Conservation (phyloP, 805 yeast genomes). For the Barnettozyma sp. region DNA sequence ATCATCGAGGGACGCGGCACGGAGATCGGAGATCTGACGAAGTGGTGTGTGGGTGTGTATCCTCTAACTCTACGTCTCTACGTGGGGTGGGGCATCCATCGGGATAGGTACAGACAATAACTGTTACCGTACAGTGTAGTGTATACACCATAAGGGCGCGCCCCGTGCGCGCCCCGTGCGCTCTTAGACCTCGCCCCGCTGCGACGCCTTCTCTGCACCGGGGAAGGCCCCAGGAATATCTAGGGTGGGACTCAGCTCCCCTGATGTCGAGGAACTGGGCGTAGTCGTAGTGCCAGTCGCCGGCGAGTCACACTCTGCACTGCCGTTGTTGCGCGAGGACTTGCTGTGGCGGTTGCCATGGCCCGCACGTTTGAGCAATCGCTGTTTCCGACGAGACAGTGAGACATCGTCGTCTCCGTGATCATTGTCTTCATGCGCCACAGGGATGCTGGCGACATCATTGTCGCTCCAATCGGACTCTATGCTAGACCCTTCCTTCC, state of each 20-base stretch:
- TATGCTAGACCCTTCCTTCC: constrained; percentile 11
- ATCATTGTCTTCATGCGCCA: constrained; percentile 22
- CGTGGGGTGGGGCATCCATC: too few species aligned
- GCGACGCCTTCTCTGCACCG: neutral
- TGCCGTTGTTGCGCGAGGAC: too few species aligned
- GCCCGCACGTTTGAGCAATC: constrained; percentile 12
- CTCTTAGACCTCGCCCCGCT: neutral
- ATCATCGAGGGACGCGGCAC: too few species aligned
- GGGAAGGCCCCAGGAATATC: constrained; percentile 9
- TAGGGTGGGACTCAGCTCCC: constrained; percentile 4
- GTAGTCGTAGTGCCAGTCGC: constrained; percentile 1
- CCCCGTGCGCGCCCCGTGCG: neutral
- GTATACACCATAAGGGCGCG: too few species aligned
- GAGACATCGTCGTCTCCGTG: constrained; percentile 18
- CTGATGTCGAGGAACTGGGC: constrained; percentile 2
- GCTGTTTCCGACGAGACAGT: constrained; percentile 22
- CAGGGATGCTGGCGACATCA: constrained; percentile 20
- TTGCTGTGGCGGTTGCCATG: neutral
- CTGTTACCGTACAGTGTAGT: too few species aligned
- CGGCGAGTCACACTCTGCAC: constrained; percentile 1
- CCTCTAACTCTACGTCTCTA: too few species aligned
- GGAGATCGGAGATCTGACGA: too few species aligned
- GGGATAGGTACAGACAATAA: neutral
- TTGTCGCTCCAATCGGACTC: constrained; percentile 13
- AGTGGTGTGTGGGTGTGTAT: too few species aligned